Base-by-base conservation (phyloP, 78 protist genomes). In the Monocercomonoides exilis region DNA sequence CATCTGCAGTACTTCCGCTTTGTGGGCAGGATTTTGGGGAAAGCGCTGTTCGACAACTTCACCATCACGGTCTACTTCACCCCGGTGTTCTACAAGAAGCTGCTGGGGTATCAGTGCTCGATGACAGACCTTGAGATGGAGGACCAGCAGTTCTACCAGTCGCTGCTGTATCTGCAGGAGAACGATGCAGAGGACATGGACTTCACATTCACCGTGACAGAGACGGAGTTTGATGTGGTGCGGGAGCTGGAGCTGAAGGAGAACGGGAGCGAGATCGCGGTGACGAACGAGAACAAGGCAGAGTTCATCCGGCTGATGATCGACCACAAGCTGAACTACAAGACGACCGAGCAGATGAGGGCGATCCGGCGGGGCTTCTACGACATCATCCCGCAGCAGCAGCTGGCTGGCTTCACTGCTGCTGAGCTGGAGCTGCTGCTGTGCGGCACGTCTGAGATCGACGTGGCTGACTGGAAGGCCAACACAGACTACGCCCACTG, bases 91-190 rank as follows among this genome's bases (percentile, higher is more conserved):
- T 84, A 84, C 77, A 84, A 84, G 70, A 43, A 21, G 63, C 4
- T 84, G 42, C 86, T 84, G 77, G 86, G 86, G 43, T 79, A 5
- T 6, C 92, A 94, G 4, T 41, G 92, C 42, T 77, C 41, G 11
- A 81, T 90, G 42, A 81, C 41, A 6, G 99, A 97, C 87, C 77
- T 95, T 92, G 97, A 95, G 77, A 85, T 93, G 29, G 93, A 94
- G n/a, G 97, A 97, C 77, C 96, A 92, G 1, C 93, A 90, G 35
- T 96, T 80, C 80, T 93, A 94, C 91, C 85, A 88, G 38, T 87
- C 41, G 41, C 86, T 97, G 3, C 1, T 21, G 41, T 96, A 96
- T 96, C 86, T 94, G 3, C 46, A 94, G 34, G 92, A 89, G 41
- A 91, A 88, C 41, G 91, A 90, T 64, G 84, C 84, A 41, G 21